These are phyloP conservation scores for Linanthus parryae DNA, from an alignment of 148 eudicot species.

Conservation along the genomic window DNA sequence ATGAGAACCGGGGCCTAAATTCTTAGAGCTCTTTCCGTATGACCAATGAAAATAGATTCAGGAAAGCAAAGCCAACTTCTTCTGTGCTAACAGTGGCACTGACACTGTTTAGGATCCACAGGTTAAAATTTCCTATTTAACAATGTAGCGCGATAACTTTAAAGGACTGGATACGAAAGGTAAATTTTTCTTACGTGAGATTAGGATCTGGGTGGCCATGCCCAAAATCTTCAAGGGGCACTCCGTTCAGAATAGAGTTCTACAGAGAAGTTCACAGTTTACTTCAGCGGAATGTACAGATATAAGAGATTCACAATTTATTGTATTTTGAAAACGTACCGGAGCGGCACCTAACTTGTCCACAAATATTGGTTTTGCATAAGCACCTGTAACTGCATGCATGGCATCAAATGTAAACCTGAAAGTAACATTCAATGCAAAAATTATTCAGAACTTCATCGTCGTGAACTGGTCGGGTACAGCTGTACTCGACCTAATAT, in stretches of 20 bases:
- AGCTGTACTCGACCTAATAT: too few relatives aligned
- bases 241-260: constrained; percentile 77
- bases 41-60: too few relatives aligned
- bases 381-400: constrained; percentile 99
- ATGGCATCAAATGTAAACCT: constrained; percentile 97
- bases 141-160: too few relatives aligned
- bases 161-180: constrained; percentile 23
- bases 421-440: constrained; percentile 14
- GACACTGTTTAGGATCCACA: too few relatives aligned
- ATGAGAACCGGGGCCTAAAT: too few relatives aligned
- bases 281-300: constrained; percentile 10
- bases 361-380: constrained; percentile 95
- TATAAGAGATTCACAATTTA: constrained; percentile 4
- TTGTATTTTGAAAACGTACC: constrained; percentile 40
- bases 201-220: constrained; percentile 99
- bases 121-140: too few relatives aligned
- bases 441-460: constrained; percentile 2
- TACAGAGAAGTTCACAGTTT: constrained; percentile 24
- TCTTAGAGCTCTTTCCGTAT: too few relatives aligned
- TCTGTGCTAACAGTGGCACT: too few relatives aligned
- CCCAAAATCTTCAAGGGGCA: constrained; percentile 97
- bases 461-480: too few relatives aligned
- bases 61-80: too few relatives aligned
- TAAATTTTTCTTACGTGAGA: constrained; percentile 66
- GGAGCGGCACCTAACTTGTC: constrained; percentile 85